Conservation (phyloP, 1,284 basidiomycete species). For the Ceratobasidium theobromae region DNA sequence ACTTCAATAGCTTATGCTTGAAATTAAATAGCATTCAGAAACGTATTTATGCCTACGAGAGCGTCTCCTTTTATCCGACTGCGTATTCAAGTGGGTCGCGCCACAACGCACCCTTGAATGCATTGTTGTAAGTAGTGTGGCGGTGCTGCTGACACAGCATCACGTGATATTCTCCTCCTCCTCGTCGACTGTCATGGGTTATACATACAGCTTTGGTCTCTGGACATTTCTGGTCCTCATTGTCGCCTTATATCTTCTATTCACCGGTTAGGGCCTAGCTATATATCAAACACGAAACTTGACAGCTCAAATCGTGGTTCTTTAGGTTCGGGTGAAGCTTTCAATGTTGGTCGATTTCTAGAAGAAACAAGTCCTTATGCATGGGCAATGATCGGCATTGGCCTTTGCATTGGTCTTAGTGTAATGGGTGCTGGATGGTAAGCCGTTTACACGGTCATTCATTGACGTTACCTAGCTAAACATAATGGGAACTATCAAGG, state of each 20-base stretch:
- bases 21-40: too few relatives aligned
- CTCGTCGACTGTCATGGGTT: slow-evolving; percentile 21
- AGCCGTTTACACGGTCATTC: slow-evolving; percentile 39
- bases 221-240: slow-evolving; percentile 49
- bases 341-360: slow-evolving; percentile 90
- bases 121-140: too few relatives aligned
- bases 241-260: slow-evolving; percentile 80
- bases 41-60: too few relatives aligned
- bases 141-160: too few relatives aligned
- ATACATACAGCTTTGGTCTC: slow-evolving; percentile 11
- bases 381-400: slow-evolving; percentile 91
- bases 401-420: slow-evolving; percentile 90
- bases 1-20: too few relatives aligned
- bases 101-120: too few relatives aligned
- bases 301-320: slow-evolving; percentile 25
- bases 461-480: slow-evolving; percentile 35
- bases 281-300: not conserved
- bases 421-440: slow-evolving; percentile 96
- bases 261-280: slow-evolving; percentile 62
- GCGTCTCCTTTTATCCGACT: too few relatives aligned
- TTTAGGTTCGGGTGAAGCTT: slow-evolving; percentile 82
- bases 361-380: slow-evolving; percentile 92
- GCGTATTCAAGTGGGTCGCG: too few relatives aligned
- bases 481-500: slow-evolving; percentile 53
- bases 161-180: slow-evolving; percentile 5